Conservation (phyloP, 352 stramenopile species). For the Globisporangium ultimum region DNA sequence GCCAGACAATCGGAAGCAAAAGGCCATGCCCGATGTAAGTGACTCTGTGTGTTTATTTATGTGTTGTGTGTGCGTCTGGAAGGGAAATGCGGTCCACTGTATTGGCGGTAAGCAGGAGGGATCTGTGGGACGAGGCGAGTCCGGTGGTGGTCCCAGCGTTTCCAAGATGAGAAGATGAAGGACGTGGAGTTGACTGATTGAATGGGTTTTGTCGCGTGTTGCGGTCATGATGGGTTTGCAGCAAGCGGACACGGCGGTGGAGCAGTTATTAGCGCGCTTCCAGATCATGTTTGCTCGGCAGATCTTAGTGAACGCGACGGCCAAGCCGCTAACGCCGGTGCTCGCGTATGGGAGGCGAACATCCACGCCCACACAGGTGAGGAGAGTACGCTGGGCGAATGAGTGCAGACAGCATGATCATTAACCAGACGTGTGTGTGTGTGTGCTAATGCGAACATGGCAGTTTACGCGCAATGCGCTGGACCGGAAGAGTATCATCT, state of each 20-base stretch:
- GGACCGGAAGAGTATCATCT: conserved; percentile 39
- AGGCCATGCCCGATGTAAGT: conserved; percentile 23
- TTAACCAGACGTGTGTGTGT: too few relatives aligned
- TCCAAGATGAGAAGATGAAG: too few relatives aligned
- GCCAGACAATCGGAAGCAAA: conserved; percentile 38
- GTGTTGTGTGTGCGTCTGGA: neutral
- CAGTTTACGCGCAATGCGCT: conserved; percentile 34
- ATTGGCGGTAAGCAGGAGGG: neutral
- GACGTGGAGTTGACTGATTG: neutral
- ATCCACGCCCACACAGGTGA: conserved; percentile 35
- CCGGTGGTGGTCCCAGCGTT: too few relatives aligned
- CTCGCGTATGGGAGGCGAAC: conserved; percentile 35
- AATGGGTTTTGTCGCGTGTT: too few relatives aligned
- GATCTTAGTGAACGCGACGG: conserved; percentile 22
- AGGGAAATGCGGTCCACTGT: neutral
- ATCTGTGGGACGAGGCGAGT: conserved; percentile 1
- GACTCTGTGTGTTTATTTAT: conserved; percentile 6
- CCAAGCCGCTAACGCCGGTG: conserved; percentile 31
- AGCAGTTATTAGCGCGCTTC: conserved; percentile 63
- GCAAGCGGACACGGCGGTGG: conserved; percentile 55
- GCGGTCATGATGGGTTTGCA: neutral
- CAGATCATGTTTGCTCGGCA: conserved; percentile 42
- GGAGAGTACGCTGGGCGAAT: too few relatives aligned
- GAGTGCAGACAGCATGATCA: too few relatives aligned
- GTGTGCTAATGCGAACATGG: too few relatives aligned